Conservation (phyloP, 2,329 filamentous ascomycete genomes). For the Juglanconis juglandina region DNA sequence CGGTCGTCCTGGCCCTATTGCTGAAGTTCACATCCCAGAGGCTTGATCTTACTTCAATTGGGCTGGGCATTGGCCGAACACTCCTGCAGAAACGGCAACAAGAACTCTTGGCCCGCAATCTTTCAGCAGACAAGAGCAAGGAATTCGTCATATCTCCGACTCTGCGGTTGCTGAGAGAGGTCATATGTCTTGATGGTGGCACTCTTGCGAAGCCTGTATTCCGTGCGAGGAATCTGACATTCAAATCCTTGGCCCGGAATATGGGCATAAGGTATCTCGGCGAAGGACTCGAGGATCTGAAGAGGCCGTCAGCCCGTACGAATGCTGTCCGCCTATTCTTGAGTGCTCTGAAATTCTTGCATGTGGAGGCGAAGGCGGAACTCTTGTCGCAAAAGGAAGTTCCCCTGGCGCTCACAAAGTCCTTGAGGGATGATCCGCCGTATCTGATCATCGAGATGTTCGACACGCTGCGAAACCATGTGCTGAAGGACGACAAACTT, state of each 20-base stretch:
- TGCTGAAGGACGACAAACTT: conserved; percentile 73
- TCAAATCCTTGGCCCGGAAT: conserved; percentile 77
- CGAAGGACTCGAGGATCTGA: conserved; percentile 58
- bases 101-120: conserved; percentile 73
- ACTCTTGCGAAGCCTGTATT: conserved; percentile 75
- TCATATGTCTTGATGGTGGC: conserved; percentile 83
- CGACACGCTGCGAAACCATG: conserved; percentile 62
- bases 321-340: conserved; percentile 80
- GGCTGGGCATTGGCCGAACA: conserved; percentile 74
- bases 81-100: conserved; percentile 77
- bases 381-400: conserved; percentile 75
- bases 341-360: conserved; percentile 73
- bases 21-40: conserved; percentile 73
- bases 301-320: conserved; percentile 75
- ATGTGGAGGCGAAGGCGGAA: conserved; percentile 73
- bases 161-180: conserved; percentile 78
- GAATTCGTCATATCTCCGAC: conserved; percentile 87
- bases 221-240: conserved; percentile 71
- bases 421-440: conserved; percentile 73
- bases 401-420: conserved; percentile 68
- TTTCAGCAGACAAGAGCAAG: conserved; percentile 77
- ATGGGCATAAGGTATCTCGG: conserved; percentile 65
- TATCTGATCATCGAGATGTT: conserved; percentile 74
- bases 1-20: conserved; percentile 76
- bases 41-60: conserved; percentile 71